Evolutionary conservation across 148 eudicot genomes (phyloP).

Genomic region (Oxyria digyna): DNA sequence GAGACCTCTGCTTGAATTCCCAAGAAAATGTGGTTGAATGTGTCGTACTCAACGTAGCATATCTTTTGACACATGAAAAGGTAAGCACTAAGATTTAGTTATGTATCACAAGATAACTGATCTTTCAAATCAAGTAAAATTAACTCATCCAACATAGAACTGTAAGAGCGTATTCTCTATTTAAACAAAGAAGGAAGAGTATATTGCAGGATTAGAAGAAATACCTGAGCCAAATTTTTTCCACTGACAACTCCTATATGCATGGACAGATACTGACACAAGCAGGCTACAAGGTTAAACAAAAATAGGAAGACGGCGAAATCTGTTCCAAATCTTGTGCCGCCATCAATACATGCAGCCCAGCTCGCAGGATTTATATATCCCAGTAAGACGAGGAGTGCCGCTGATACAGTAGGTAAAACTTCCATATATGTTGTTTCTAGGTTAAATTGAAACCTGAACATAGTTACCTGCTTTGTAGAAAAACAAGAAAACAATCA

Average conservation of each 20-base stretch:
- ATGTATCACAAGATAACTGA: background rate
- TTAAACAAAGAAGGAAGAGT: background rate
- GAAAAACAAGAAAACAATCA: background rate
- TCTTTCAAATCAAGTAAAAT: background rate
- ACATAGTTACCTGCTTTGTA: background rate
- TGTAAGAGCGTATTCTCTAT: background rate
- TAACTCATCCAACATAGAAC: background rate
- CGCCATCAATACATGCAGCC: slow-evolving; percentile 72
- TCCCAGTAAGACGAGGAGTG: slow-evolving; percentile 48
- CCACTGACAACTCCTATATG: slow-evolving; percentile 51
- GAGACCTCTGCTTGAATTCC: slow-evolving; percentile 77
- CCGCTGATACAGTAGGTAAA: slow-evolving; percentile 44
- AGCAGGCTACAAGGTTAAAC: slow-evolving; percentile 50
- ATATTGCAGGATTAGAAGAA: background rate
- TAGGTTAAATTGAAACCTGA: background rate
- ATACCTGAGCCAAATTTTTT: slow-evolving; percentile 75
- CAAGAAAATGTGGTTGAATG: slow-evolving; percentile 45
- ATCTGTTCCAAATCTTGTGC: slow-evolving; percentile 76
- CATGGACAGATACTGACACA: slow-evolving; percentile 77
- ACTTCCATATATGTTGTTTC: slow-evolving; percentile 26
- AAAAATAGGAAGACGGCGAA: slow-evolving; percentile 33
- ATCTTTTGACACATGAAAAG: slow-evolving; percentile 34
- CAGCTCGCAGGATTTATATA: slow-evolving; percentile 90
- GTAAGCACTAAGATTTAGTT: background rate
- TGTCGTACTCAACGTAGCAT: slow-evolving; percentile 68